Base-by-base conservation (phyloP, 1,139 yeast genomes). In the Hyphopichia wangnamkhiaoensis region DNA sequence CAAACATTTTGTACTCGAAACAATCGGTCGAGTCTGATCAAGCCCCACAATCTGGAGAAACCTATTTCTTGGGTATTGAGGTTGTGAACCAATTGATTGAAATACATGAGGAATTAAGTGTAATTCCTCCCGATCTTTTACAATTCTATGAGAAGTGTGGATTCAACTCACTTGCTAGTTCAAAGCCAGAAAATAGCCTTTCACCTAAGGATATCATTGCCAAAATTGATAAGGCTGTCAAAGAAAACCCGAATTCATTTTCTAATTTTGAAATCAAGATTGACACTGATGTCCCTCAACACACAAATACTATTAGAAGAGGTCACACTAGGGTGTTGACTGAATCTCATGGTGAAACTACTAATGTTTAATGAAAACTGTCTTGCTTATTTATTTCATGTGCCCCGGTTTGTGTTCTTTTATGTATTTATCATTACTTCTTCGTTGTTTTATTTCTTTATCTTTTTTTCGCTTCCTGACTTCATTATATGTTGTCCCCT, bases 61-160 rank as follows among this genome's bases (percentile, higher is more conserved):
- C 84, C 28, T 89, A 91, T 56, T 88, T 91, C 56, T 69, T 89
- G 50, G 95, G 95, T 1, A 91, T 93, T 56, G 98, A 91, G 59
- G 94, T 91, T 26, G 85, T 93, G 27, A 87, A 89, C 59, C 82
- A 82, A 49, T 70, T 94, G 61, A 90, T 94, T 48, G 89, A 88
- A 45, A 76, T 83, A 44, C 93, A 88, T 58, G 93, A 87, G 50
- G 88, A 86, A 42, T 76, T 93, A 48, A 79, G 91, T 36, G 73
- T 82, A 37, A 84, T 91, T 27, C 98, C 98, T 0, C 60, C 56
- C 5, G 87, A 80, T 52, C 50, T 74, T 40, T 56, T 66, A 46
- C 62, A 58, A 24, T 67, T 69, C 42, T 70, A 50, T 45, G 68
- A 69, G 15, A 56, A 52, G 37, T 67, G 74, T 50, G 63, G 63